Evolutionary conservation across 2,329 filamentous ascomycete species (phyloP), one percentile per base, ranked within the genome.

Genomic region (Talaromyces sp.): DNA sequence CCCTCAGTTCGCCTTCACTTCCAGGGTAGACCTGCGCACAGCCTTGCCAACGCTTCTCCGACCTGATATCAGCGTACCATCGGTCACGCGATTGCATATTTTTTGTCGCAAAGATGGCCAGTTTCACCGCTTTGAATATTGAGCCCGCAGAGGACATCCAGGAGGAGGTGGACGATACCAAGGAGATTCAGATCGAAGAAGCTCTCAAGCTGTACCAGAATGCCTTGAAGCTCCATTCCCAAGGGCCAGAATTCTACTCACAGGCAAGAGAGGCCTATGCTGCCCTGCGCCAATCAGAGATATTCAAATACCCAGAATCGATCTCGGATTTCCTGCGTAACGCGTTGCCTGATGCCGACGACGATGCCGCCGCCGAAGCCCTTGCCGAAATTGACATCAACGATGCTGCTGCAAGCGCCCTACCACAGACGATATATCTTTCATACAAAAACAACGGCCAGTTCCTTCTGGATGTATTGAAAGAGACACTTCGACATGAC

Each of bases 171-270:
- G 94, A 99, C 73, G 92, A 94, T 69, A 96, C 92, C 35, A 94
- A 93, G 73, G 93, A 97, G 75, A 87, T 99, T 57, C 92, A 96
- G 81, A 93, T 97, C 70, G 94, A 99, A 70, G 94, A 99, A 77
- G 92, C 94, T 54, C 80, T 99, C 63, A 97, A 97, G 77, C 85
- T 93, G 38, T 99, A 97, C 72, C 92, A 97, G 71, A 88, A 83
- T 67, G 94, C 94, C 53, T 79, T 99, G 61, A 96, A 93, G 74
- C 86, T 92, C 65, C 94, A 99, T 72, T 88, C 93, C 1, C 91
- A 96, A 75, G 92, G 94, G 1, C 86, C 90, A 0, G 79, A 79
- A 19, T 90, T 86, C 58, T 94, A 91, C 72, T 76, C 85, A 54
- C 87, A 91, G 69, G 93, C 95, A 21, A 82, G 84, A 50, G 83